phyloP scores from a whole-genome alignment of 331 rosid genomes.

The Quercus tomentella region DNA sequence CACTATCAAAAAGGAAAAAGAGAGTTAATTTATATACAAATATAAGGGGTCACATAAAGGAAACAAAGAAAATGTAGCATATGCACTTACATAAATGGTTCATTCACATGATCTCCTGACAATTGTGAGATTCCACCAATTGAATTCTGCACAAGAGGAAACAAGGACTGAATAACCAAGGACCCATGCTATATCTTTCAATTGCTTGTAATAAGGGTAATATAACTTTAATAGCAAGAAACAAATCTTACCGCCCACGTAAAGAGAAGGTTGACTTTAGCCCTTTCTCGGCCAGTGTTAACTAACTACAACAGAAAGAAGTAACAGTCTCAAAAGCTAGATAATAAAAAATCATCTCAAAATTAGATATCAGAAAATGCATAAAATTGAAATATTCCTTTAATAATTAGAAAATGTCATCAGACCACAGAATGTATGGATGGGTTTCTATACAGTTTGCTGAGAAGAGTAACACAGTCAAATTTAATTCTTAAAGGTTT shows the following conservation, averaged over 20 bases:
- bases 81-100: conserved; percentile 75
- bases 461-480: not conserved
- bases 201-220: not conserved
- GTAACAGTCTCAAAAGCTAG: conserved; percentile 3
- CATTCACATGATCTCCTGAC: conserved; percentile 91
- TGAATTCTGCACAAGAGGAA: conserved; percentile 68
- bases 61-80: not conserved
- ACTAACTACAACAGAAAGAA: conserved; percentile 68
- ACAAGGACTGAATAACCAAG: conserved; percentile 24
- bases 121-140: conserved; percentile 87
- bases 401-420: not conserved
- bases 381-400: not conserved
- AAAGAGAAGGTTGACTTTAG: conserved; percentile 95
- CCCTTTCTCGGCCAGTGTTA: conserved; percentile 95
- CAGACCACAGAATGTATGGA: not conserved
- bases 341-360: not conserved
- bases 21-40: conserved; percentile 16
- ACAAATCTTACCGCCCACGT: conserved; percentile 89
- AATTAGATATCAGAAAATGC: conserved; percentile 3
- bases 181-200: not conserved
- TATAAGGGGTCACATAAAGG: not conserved
- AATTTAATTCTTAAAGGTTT: not conserved
- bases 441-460: not conserved
- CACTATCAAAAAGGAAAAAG: conserved; percentile 49
- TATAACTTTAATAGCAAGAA: conserved; percentile 5